phyloP scores from a whole-genome alignment of 257 asterid species.

The Forsythia suspensa region DNA sequence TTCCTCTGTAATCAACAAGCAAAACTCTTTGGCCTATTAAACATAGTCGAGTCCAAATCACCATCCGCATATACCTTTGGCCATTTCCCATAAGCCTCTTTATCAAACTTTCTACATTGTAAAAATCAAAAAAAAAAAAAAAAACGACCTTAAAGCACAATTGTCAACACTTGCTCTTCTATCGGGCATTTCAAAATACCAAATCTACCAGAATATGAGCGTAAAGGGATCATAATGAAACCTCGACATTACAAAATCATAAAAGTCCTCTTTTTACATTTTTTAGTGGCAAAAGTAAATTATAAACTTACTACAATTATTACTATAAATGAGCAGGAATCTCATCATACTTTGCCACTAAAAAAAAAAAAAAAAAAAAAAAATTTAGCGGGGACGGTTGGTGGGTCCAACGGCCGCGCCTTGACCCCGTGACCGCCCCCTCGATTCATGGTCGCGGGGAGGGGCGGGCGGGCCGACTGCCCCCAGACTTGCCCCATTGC shows the following conservation, averaged over 20 bases:
- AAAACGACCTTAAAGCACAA: neutral
- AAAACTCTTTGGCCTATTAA: constrained; percentile 65
- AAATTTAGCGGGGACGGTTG: no score
- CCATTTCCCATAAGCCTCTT: constrained; percentile 63
- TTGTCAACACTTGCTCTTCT: no score
- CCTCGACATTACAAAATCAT: neutral
- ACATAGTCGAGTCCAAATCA: constrained; percentile 58
- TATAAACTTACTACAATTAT: no score
- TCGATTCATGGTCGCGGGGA: no score
- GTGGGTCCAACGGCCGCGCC: no score
- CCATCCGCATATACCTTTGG: constrained; percentile 58
- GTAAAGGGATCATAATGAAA: neutral
- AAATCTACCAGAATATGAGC: neutral
- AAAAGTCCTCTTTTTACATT: neutral
- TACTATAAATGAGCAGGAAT: neutral
- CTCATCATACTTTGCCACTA: neutral
- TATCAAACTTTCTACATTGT: constrained; percentile 44
- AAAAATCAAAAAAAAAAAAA: neutral
- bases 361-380: no score
- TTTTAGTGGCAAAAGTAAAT: no score
- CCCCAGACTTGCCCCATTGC: no score
- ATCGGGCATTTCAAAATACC: neutral
- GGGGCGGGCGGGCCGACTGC: no score
- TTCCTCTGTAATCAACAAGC: constrained; percentile 73
- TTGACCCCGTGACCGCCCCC: no score